Conservation (phyloP, 2,329 filamentous ascomycete species). For the Bipolaris sorokiniana region DNA sequence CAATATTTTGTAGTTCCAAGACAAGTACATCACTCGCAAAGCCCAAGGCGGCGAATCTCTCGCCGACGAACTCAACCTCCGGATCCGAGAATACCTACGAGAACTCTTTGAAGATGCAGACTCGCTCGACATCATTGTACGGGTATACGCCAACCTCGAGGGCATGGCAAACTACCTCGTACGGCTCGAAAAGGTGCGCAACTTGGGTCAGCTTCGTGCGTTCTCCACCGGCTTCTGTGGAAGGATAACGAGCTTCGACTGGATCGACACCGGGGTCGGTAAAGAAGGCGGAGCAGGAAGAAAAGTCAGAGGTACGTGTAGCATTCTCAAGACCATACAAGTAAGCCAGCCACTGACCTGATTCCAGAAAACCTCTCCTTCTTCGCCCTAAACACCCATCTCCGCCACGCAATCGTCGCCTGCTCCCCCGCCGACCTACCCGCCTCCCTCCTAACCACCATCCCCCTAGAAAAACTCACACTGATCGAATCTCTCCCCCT, state of each 20-base stretch:
- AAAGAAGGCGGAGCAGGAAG: constrained; percentile 44
- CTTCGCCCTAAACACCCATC: constrained; percentile 43
- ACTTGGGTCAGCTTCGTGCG: constrained; percentile 44
- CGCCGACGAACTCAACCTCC: constrained; percentile 45
- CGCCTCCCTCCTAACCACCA: constrained; percentile 37
- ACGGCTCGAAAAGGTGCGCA: constrained; percentile 43
- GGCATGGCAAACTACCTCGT: constrained; percentile 47
- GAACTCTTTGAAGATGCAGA: constrained; percentile 46
- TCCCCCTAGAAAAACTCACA: constrained; percentile 43
- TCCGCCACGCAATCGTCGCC: constrained; percentile 45
- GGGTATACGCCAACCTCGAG: constrained; percentile 47
- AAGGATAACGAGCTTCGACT: constrained; percentile 47
- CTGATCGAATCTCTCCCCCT: constrained; percentile 43
- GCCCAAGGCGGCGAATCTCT: constrained; percentile 45
- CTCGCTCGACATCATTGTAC: constrained; percentile 42
- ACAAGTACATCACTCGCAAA: constrained; percentile 46
- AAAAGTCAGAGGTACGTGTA: constrained; percentile 42
- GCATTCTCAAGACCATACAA: too few relatives aligned
- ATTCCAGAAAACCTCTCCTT: constrained; percentile 43
- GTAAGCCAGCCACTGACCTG: too few relatives aligned
- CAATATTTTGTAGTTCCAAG: constrained; percentile 35
- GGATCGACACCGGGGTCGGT: constrained; percentile 45
- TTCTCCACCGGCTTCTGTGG: constrained; percentile 47
- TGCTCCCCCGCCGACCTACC: constrained; percentile 42
- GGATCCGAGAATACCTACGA: constrained; percentile 45